Conservation (phyloP, 2,329 filamentous ascomycete species). For the Pseudofabraea citricarpa region DNA sequence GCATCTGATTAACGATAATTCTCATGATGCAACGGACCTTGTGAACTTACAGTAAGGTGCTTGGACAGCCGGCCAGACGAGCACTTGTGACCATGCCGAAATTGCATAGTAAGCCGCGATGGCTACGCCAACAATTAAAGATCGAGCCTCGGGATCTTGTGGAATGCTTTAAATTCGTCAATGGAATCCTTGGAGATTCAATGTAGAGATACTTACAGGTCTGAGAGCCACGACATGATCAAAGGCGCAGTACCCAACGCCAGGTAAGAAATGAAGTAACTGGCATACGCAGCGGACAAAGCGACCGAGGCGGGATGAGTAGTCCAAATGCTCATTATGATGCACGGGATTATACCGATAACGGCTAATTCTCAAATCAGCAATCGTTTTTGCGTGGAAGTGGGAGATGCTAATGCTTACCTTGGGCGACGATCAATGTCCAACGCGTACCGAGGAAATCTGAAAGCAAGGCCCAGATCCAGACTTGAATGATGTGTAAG, state of each 20-base stretch:
- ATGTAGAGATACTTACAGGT: conserved; percentile 31
- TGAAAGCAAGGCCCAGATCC: conserved; percentile 49
- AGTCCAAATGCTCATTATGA: conserved; percentile 52
- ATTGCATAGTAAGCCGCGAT: conserved; percentile 46
- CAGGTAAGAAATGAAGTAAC: conserved; percentile 45
- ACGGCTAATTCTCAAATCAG: conserved; percentile 18
- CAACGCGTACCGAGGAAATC: conserved; percentile 44
- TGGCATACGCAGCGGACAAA: conserved; percentile 42
- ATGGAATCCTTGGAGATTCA: too few species aligned
- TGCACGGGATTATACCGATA: conserved; percentile 42
- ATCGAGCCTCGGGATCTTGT: conserved; percentile 43
- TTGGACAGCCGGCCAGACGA: conserved; percentile 46
- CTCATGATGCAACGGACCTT: too few species aligned
- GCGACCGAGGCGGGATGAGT: conserved; percentile 36
- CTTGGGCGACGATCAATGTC: conserved; percentile 43
- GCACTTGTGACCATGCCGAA: conserved; percentile 45
- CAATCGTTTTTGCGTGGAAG: not conserved
- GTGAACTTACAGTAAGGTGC: conserved; percentile 43
- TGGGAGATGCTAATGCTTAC: not conserved
- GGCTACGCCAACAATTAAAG: conserved; percentile 42
- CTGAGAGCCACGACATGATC: conserved; percentile 47
- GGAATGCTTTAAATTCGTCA: conserved; percentile 28
- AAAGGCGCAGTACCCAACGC: conserved; percentile 45
- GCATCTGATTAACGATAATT: conserved; percentile 2
- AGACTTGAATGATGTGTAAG: too few species aligned